Conservation (phyloP, 306 rosid species). For the Datisca glomerata region DNA sequence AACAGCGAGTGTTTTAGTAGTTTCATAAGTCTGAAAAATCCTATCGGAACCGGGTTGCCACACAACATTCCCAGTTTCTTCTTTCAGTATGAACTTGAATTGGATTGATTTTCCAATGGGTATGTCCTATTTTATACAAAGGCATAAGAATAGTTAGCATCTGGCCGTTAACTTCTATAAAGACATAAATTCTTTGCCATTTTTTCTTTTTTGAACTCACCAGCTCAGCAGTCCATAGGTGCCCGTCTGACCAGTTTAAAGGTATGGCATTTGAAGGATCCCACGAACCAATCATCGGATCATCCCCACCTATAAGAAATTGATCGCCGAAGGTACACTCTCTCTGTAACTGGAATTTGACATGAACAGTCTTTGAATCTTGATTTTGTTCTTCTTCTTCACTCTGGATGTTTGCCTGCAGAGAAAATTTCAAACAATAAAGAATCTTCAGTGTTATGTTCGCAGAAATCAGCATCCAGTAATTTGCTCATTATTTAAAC, state of each 20-base stretch:
- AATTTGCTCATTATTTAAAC: no score
- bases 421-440: conserved; percentile 10
- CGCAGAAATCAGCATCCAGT: no score
- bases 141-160: no score
- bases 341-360: conserved; percentile 55
- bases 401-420: no score
- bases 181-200: no score
- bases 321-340: conserved; percentile 60
- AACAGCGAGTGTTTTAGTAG: conserved; percentile 35
- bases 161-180: no score
- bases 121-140: conserved; percentile 30
- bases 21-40: conserved; percentile 49
- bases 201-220: no score
- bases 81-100: conserved; percentile 64
- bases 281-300: conserved; percentile 64
- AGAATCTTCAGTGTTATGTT: no score
- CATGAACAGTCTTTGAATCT: conserved; percentile 30
- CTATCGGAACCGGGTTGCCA: conserved; percentile 87
- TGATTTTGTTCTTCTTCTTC: no score
- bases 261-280: conserved; percentile 51
- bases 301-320: conserved; percentile 66
- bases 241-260: conserved; percentile 77
- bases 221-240: conserved; percentile 58
- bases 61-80: conserved; percentile 23
- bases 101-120: conserved; percentile 48